A percentile compares a stretch with the other conserved stretches of the same genome.
Evolutionary conservation across 345 rosid genomes (phyloP).

Genomic region (Excoecaria cochinchinensis): DNA sequence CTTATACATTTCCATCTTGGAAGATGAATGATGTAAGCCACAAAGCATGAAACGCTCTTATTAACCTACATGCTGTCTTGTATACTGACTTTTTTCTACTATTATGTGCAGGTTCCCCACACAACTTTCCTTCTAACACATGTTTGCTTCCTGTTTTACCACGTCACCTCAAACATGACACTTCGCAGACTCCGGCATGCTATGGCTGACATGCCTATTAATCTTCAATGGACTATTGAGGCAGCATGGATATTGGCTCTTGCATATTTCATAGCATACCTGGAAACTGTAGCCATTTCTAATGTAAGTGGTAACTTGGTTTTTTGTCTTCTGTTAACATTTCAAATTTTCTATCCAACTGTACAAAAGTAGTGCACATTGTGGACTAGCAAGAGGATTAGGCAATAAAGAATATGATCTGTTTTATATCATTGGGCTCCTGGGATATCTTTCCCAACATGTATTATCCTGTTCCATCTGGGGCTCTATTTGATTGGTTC

Average conservation of each 20-base stretch:
- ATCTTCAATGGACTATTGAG: constrained; percentile 62
- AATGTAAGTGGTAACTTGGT: constrained; percentile 55
- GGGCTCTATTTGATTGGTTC: neutral
- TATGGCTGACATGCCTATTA: constrained; percentile 62
- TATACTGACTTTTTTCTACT: constrained; percentile 8
- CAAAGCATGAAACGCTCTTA: constrained; percentile 4
- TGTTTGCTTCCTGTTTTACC: constrained; percentile 94
- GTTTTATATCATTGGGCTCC: neutral
- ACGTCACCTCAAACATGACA: constrained; percentile 84
- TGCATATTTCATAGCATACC: constrained; percentile 91
- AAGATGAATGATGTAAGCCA: constrained; percentile 87
- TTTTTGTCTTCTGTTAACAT: neutral
- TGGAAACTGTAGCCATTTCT: constrained; percentile 90
- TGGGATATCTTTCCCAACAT: neutral
- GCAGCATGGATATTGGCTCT: constrained; percentile 89
- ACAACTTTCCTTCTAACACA: constrained; percentile 92
- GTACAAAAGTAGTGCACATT: neutral
- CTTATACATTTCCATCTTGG: constrained; percentile 99
- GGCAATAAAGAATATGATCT: neutral
- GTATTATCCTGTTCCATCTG: neutral
- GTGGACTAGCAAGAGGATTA: neutral
- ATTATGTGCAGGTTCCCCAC: constrained; percentile 81
- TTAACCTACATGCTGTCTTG: neutral
- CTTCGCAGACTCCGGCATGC: constrained; percentile 77
- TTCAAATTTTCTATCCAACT: neutral